Base-by-base conservation (phyloP, 495 filamentous ascomycete species). In the Barbatosphaeria neglecta region DNA sequence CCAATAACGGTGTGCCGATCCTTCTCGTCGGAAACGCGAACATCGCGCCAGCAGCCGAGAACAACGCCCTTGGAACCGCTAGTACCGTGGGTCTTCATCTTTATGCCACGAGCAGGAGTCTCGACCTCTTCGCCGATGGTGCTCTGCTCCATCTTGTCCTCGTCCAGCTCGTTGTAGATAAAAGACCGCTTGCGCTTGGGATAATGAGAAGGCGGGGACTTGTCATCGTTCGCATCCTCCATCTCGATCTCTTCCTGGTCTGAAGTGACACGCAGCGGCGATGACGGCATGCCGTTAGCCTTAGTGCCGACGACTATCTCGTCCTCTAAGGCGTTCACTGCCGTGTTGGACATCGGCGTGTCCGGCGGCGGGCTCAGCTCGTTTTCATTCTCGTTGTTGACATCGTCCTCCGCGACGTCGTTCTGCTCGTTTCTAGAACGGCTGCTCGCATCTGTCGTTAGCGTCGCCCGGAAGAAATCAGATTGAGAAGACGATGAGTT, bases 31-130 rank as follows among this genome's bases (percentile, higher is more conserved):
- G 62, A 57, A 2, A 69, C 61, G 6, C 58, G 54, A 0, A 73
- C 76, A 27, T 75, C 70, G n/a, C 73, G 63, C 74, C 74, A 78
- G 41, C 67, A 70, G 37, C 74, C 74, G 25, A 78, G 55, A 15
- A 65, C 49, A 7, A 75, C 65, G 7, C 68, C 66, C 45, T 74
- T 74, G 7, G 61, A 50, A 1, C 52, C 60, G 10, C 57, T 58
- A 11, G 50, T 48, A 15, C 54, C 60, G 13, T 55, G 57, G 3
- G 54, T 58, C 20, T 59, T 63, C 31, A 52, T 16, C 6, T 63
- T 65, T 3, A 48, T 50, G 40, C 23, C 56, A 10, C 31, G 45
- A 13, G 50, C 6, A 7, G 54, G 48, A 16, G 46, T 45, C 23
- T 62, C 62, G 2, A 44, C 44, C 0, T 58, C 52, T 10, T 61